Percentiles rank a stretch among this genome's conserved stretches.
Conservation (phyloP, 345 rosid genomes). For the Bretschneidera sinensis region DNA sequence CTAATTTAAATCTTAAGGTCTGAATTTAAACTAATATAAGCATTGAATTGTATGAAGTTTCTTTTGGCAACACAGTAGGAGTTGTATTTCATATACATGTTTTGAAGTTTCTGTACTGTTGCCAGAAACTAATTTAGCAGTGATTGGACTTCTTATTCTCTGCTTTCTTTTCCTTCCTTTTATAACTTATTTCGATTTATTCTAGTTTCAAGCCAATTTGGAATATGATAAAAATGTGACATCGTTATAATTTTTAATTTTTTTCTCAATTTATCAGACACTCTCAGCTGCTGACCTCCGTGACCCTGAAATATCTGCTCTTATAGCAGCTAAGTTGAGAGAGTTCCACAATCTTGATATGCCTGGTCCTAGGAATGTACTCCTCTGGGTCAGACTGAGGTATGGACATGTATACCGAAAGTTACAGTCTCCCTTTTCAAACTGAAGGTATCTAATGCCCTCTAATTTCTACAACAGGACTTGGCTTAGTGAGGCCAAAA, state of each 20-base stretch:
- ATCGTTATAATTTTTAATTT: not conserved
- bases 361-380: slow-evolving; percentile 54
- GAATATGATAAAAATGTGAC: not conserved
- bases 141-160: no score
- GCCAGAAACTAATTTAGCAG: no score
- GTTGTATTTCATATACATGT: no score
- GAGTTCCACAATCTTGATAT: slow-evolving; percentile 84
- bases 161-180: no score
- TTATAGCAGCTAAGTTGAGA: slow-evolving; percentile 67
- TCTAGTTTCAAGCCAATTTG: not conserved
- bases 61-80: no score
- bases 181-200: not conserved
- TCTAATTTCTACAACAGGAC: slow-evolving; percentile 26
- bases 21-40: no score
- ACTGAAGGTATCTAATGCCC: not conserved
- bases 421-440: slow-evolving; percentile 3
- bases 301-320: slow-evolving; percentile 50
- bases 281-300: slow-evolving; percentile 86
- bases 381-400: slow-evolving; percentile 86
- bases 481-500: slow-evolving; percentile 63
- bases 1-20: no score
- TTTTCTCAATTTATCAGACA: slow-evolving; percentile 52
- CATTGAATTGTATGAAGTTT: no score
- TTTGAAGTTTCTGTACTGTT: no score
- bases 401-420: no score